Evolutionary conservation across 2,329 filamentous ascomycete genomes (phyloP), one percentile per base, ranked within the genome.

Genomic region (Scorias spongiosa): DNA sequence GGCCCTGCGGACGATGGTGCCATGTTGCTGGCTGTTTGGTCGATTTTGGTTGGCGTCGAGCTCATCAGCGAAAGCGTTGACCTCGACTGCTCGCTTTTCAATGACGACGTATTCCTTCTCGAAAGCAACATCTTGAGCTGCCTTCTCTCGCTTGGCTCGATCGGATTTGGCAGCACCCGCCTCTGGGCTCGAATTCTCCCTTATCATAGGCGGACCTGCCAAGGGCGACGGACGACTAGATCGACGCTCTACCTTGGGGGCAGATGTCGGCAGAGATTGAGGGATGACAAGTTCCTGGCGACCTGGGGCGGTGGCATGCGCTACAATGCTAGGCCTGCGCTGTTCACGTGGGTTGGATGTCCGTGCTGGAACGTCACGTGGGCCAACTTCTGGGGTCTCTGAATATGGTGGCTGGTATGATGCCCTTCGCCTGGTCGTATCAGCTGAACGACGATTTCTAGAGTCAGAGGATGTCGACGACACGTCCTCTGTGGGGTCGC

Each of bases 21-120:
- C 76, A 8, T 75, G 66, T 49, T 78, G 74, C 5, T 53, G 46
- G 14, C 51, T 48, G 11, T 50, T 47, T 37, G 48, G 73, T 69
- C 37, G 74, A 70, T 28, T 66, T 58, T 75, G 72, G 17, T 84
- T 89, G 42, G 87, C 83, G 39, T 86, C 88, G 58, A 98, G 70
- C 63, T 96, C 89, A 62, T 98, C 91, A 17, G 91, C 91, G 56
- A 98, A 82, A 2, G 91, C 91, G 61, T 98, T 96, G 42, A 98
- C 89, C 62, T 96, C 89, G 10, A 98, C 88, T 15, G 87, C 83
- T 51, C 82, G 80, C 67, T 95, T 94, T 66, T 98, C 91, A 10
- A 98, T 85, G 20, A 96, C 72, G 15, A 98, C 89, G 55, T 96
- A 98, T 51, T 96, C 91, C 51, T 89, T 78, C 59, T 94, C 88